Evolutionary conservation across 768 basidiomycete species (phyloP).

Genomic region (Erythrobasidium yunnanense): DNA sequence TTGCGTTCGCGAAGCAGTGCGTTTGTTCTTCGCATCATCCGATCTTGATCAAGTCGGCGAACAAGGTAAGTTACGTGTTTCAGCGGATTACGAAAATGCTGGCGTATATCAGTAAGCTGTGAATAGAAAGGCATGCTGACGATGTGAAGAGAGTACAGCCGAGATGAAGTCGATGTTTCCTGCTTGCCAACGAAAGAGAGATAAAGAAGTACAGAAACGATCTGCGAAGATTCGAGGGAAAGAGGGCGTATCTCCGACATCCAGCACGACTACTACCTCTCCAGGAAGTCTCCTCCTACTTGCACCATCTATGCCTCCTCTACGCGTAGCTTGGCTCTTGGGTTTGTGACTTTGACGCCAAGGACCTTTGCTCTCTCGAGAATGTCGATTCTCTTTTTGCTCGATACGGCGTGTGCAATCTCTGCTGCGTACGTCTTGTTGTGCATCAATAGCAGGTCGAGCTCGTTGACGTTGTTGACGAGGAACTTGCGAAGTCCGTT

Average conservation of each 20-base stretch:
- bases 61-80: no score
- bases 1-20: no score
- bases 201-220: background rate
- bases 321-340: conserved; percentile 80
- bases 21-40: no score
- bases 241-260: background rate
- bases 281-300: background rate
- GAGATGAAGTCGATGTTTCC: background rate
- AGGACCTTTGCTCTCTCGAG: conserved; percentile 65
- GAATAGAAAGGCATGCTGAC: no score
- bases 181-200: background rate
- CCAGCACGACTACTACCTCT: background rate
- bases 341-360: conserved; percentile 87
- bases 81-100: no score
- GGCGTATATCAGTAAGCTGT: no score
- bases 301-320: conserved; percentile 22
- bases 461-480: conserved; percentile 82
- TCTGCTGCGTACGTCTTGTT: conserved; percentile 91
- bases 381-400: conserved; percentile 83
- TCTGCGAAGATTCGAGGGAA: background rate
- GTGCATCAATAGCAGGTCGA: conserved; percentile 93
- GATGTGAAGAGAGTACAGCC: background rate
- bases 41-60: no score
- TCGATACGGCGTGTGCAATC: conserved; percentile 91
- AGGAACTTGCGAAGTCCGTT: conserved; percentile 92